phyloP scores from a whole-genome alignment of 352 stramenopile species.

The Phytophthora europaea region DNA sequence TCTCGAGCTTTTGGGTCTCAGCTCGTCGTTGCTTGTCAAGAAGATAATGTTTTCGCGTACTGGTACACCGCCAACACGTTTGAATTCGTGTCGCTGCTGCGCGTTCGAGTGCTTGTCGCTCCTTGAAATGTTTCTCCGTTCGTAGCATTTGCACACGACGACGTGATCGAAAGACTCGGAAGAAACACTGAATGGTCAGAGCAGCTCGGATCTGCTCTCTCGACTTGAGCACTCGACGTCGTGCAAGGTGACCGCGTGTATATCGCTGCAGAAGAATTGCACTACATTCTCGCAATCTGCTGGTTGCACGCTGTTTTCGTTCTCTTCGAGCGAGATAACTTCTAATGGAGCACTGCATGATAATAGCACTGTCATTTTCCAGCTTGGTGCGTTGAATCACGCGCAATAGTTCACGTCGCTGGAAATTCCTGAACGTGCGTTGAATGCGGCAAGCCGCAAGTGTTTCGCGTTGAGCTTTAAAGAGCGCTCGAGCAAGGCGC shows the following conservation, averaged over 20 bases:
- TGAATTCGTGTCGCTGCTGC: constrained; percentile 63
- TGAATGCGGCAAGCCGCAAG: constrained; percentile 74
- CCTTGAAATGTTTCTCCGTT: constrained; percentile 44
- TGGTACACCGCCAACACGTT: constrained; percentile 49
- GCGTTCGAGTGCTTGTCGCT: constrained; percentile 34
- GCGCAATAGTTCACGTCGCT: constrained; percentile 61
- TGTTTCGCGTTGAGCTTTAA: constrained; percentile 68
- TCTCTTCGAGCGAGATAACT: constrained; percentile 65
- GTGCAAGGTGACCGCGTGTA: constrained; percentile 60
- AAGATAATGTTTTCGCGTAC: constrained; percentile 46
- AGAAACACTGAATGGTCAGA: constrained; percentile 65
- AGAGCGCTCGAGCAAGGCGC: constrained; percentile 66
- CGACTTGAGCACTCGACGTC: constrained; percentile 36
- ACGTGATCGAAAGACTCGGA: constrained; percentile 51
- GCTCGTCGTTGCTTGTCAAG: constrained; percentile 31
- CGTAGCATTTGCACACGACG: constrained; percentile 51
- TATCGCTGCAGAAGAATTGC: constrained; percentile 62
- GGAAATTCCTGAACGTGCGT: constrained; percentile 70
- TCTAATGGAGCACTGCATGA: constrained; percentile 68
- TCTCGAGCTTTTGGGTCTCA: constrained; percentile 49
- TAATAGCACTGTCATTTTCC: constrained; percentile 62
- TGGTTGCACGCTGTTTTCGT: constrained; percentile 30
- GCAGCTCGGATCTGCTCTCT: constrained; percentile 51
- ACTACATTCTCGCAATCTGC: constrained; percentile 27
- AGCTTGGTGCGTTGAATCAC: constrained; percentile 75